phyloP scores from a whole-genome alignment of 1,284 basidiomycete species.

The Trametes hirsuta region DNA sequence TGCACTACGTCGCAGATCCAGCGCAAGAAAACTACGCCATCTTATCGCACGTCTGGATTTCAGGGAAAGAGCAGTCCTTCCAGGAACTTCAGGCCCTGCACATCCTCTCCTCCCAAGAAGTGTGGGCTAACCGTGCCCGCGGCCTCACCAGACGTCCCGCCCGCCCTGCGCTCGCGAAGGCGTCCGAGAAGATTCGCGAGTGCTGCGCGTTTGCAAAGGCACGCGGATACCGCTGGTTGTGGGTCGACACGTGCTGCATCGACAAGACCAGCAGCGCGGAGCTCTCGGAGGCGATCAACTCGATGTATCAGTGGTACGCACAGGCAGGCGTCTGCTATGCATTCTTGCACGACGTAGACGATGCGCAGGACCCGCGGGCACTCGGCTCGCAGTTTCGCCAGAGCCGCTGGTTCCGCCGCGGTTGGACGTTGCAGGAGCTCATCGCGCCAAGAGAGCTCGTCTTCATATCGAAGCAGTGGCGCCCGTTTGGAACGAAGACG shows the following conservation, averaged over 20 bases:
- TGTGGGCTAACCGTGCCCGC: not conserved
- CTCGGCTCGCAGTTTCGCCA: conserved; percentile 8
- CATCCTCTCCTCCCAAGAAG: not conserved
- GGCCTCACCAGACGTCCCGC: not conserved
- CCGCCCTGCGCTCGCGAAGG: not conserved
- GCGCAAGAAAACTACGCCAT: conserved; percentile 11
- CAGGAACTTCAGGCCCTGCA: conserved; percentile 9
- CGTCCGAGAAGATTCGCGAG: conserved; percentile 12
- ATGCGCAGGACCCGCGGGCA: conserved; percentile 5
- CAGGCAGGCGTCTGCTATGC: conserved; percentile 13
- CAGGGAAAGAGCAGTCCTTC: conserved; percentile 9
- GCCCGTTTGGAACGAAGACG: conserved; percentile 7
- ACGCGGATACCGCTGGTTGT: conserved; percentile 9
- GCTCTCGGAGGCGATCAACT: conserved; percentile 17
- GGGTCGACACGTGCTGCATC: conserved; percentile 17
- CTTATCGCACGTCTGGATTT: conserved; percentile 15
- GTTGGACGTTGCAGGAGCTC: conserved; percentile 17
- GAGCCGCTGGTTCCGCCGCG: conserved; percentile 13
- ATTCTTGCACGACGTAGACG: conserved; percentile 11
- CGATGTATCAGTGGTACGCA: conserved; percentile 15
- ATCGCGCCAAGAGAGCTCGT: conserved; percentile 8
- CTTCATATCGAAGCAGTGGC: conserved; percentile 5
- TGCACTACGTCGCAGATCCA: conserved; percentile 7
- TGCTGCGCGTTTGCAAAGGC: conserved; percentile 11
- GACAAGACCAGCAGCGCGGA: conserved; percentile 18